Conservation (phyloP, 257 asterid genomes). For the Solanum chiquidenum region DNA sequence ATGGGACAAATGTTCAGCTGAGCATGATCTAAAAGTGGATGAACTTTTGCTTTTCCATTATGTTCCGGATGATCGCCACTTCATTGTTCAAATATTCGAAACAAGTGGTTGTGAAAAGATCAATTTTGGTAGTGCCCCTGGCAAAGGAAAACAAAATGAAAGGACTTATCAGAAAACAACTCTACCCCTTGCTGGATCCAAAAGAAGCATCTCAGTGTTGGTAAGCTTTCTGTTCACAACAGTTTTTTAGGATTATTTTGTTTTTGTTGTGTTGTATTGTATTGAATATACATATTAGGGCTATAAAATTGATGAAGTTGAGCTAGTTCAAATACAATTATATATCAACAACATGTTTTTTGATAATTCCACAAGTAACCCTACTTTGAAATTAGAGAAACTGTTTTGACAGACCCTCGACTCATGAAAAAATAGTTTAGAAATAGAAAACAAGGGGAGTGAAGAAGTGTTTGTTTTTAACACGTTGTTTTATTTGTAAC, state of each 20-base stretch:
- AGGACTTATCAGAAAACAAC: neutral
- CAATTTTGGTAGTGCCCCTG: neutral
- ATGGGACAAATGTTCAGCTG: neutral
- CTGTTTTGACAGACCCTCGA: too few relatives aligned
- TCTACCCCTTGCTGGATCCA: neutral
- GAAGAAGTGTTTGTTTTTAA: too few relatives aligned
- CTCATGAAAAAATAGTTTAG: too few relatives aligned
- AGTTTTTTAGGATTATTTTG: neutral
- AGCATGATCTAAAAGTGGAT: neutral
- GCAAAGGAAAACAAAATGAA: neutral
- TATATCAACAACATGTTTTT: too few relatives aligned
- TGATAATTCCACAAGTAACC: too few relatives aligned
- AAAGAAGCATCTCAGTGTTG: neutral
- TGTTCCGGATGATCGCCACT: neutral
- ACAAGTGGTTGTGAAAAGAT: neutral
- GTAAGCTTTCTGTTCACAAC: neutral
- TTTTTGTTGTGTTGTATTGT: neutral
- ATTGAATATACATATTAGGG: neutral
- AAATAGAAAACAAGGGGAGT: too few relatives aligned
- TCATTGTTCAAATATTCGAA: neutral
- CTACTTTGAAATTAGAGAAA: too few relatives aligned
- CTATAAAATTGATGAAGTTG: too few relatives aligned
- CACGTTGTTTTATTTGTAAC: too few relatives aligned
- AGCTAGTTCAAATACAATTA: too few relatives aligned
- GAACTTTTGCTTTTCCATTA: neutral